Evolutionary conservation across 148 eudicot species (phyloP).

Genomic region (Silene uniflora): DNA sequence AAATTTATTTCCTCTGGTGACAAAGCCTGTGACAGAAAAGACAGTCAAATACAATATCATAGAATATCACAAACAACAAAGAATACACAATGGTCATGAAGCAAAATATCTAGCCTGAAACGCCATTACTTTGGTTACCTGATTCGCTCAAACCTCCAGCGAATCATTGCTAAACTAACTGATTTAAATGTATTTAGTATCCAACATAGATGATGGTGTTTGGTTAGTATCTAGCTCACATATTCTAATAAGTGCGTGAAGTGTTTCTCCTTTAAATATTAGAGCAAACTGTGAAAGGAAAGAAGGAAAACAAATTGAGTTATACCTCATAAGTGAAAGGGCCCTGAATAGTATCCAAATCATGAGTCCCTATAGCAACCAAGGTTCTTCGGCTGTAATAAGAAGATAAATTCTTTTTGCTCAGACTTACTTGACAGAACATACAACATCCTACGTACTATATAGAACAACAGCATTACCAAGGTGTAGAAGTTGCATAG

Average conservation of each 20-base stretch:
- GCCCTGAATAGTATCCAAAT: conserved; percentile 85
- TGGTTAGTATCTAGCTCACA: not conserved
- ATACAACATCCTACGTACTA: not conserved
- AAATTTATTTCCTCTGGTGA: conserved; percentile 68
- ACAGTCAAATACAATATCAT: conserved; percentile 6
- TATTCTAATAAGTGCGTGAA: no score
- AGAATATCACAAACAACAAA: not conserved
- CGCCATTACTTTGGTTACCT: not conserved
- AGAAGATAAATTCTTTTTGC: conserved; percentile 4
- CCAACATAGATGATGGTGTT: not conserved
- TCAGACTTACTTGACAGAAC: not conserved
- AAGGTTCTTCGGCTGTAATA: conserved; percentile 78
- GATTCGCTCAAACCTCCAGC: no score
- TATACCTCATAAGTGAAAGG: conserved; percentile 97
- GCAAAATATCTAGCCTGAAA: no score
- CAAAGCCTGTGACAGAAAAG: conserved; percentile 56
- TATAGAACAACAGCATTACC: not conserved
- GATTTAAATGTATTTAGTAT: no score
- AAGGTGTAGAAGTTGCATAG: not conserved
- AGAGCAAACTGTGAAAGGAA: no score
- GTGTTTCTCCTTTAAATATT: no score
- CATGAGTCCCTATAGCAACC: conserved; percentile 99
- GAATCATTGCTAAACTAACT: no score
- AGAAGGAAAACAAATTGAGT: not conserved
- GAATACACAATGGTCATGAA: not conserved